A percentile compares a stretch with the other conserved stretches of the same genome.
Conservation (phyloP, 169 alveolate genomes). For the Eimeria sp. region DNA sequence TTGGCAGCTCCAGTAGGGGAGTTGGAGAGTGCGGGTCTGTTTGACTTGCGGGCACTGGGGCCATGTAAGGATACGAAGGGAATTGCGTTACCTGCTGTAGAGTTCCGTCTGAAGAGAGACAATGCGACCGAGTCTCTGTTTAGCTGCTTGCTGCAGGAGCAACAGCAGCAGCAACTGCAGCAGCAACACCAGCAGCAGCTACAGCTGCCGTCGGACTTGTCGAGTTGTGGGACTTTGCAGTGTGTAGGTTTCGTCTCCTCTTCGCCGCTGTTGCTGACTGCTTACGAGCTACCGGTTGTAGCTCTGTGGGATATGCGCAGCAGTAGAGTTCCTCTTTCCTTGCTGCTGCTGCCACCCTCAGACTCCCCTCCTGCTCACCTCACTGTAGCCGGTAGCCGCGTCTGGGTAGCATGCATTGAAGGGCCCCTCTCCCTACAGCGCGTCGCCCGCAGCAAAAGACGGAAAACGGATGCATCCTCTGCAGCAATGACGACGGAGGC, state of each 20-base stretch:
- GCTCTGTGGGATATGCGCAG: constrained; percentile 27
- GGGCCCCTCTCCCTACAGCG: constrained; percentile 15
- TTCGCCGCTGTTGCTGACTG: constrained; percentile 20
- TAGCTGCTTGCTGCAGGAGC: background rate
- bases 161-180: background rate
- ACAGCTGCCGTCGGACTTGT: background rate
- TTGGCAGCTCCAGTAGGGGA: constrained; percentile 33
- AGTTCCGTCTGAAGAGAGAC: background rate
- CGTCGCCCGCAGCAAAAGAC: background rate
- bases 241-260: constrained; percentile 1
- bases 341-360: background rate
- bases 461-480: background rate
- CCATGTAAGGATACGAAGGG: background rate
- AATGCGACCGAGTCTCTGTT: background rate
- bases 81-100: background rate
- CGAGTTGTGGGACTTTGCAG: constrained; percentile 17
- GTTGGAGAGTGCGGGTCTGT: constrained; percentile 14
- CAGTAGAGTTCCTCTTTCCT: background rate
- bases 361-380: background rate
- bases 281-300: constrained; percentile 20
- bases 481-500: background rate
- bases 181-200: constrained; percentile 1
- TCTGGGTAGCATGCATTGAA: constrained; percentile 18
- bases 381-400: background rate
- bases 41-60: background rate